Conservation (phyloP, 2,329 filamentous ascomycete genomes). For the Apiospora hydei region DNA sequence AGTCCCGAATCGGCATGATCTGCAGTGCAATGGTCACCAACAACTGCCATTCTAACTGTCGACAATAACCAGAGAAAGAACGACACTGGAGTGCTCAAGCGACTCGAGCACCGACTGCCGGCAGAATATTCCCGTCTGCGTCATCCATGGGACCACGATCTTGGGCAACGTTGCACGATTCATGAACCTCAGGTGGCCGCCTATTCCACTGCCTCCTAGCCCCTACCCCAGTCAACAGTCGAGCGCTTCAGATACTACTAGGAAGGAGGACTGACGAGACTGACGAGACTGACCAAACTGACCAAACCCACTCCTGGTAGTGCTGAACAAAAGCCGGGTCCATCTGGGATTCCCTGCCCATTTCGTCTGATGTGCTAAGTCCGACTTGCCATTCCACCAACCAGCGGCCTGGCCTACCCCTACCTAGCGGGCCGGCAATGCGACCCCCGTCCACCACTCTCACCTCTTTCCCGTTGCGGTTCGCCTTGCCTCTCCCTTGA, state of each 20-base stretch:
- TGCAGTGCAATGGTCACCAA: background rate
- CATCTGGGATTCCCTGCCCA: background rate
- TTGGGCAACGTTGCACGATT: background rate
- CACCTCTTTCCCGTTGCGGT: background rate
- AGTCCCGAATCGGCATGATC: background rate
- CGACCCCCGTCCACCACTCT: background rate
- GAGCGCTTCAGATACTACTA: conserved; percentile 10
- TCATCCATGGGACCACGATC: background rate
- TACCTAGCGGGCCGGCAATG: background rate
- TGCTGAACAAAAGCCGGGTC: background rate
- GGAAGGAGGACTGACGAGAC: too few species aligned
- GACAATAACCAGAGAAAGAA: background rate
- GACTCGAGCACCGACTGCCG: background rate
- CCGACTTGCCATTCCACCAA: background rate
- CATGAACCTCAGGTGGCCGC: background rate
- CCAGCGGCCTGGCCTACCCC: background rate
- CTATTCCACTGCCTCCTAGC: background rate
- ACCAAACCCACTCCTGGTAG: background rate
- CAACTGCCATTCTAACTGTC: background rate
- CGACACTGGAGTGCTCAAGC: too few species aligned
- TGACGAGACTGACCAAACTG: too few species aligned
- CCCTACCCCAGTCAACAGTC: background rate
- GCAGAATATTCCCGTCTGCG: background rate
- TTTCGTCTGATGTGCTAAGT: background rate
- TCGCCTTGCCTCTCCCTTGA: background rate